Base-by-base conservation (phyloP, 2,329 filamentous ascomycete species). In the Fusarium anguioides region DNA sequence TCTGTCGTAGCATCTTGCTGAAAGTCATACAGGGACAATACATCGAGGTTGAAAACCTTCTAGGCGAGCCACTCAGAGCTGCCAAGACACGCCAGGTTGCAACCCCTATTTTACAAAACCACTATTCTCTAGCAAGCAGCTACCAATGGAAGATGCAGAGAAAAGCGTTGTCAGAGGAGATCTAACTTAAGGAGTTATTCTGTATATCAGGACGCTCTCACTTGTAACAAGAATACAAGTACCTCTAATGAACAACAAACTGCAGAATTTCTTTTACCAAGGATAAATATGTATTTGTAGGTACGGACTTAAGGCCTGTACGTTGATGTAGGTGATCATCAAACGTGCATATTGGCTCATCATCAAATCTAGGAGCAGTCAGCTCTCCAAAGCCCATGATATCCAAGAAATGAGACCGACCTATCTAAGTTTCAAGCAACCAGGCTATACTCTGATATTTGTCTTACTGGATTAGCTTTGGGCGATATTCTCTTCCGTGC, bases 1-100 rank as follows among this genome's bases (percentile, higher is more conserved):
- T 8, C 17, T 23, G 8, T 15, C 17, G 8, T 9, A 33, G 6
- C 8, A 23, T 23, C 12, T 27, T 27, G 17, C 66, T 71, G 8
- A 71, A 29, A n/a, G 7, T 33, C n/a, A 12, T 27, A 7, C 6
- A 71, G 70, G 64, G 60, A n/a, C 70, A 70, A 37, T 72, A 69
- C 17, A 73, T 73, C 26, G 71, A 73, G 24, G 50, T 69, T 18
- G 71, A 73, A 39, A 73, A 72, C 27, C 50, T 73, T 8, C 55
- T 73, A 17, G 71, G 71, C n/a, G 71, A 73, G 11, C 71, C 71
- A 14, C 36, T 73, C 20, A 58, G 67, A 33, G 67, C 61, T 20
- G 71, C 68, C 24, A 60, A 70, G 23, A 61, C 61, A 15, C 59
- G 52, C 4, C 56, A 67, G 26, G 37, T 70, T 27, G 40, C 67